These are phyloP conservation scores for Glarea lozoyensis DNA, from an alignment of 495 filamentous ascomycete species.

Conservation along the genomic window DNA sequence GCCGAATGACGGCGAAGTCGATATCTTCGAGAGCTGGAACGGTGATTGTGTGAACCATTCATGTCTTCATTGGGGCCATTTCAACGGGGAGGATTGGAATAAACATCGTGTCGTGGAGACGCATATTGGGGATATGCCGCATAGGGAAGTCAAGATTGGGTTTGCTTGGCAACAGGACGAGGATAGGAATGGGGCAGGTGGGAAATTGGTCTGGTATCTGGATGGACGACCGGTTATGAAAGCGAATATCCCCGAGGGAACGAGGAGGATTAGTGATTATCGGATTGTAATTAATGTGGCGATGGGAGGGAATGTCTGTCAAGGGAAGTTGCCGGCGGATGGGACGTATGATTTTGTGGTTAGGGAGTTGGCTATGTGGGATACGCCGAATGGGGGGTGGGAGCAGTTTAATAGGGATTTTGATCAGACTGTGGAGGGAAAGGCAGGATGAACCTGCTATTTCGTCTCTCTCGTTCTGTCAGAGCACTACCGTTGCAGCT, in stretches of 20 bases:
- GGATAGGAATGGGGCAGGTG: conserved; percentile 16
- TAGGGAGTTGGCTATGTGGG: conserved; percentile 26
- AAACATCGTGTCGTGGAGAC: conserved; percentile 33
- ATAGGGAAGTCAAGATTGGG: conserved; percentile 17
- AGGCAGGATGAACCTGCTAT: conserved; percentile 6
- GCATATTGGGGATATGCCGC: conserved; percentile 19
- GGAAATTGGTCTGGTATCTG: conserved; percentile 34
- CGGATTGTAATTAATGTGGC: conserved; percentile 33
- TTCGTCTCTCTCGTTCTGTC: too few relatives aligned
- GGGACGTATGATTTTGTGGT: conserved; percentile 34
- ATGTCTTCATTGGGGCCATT: conserved; percentile 38
- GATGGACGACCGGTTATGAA: conserved; percentile 34
- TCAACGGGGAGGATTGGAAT: conserved; percentile 30
- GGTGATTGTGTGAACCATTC: conserved; percentile 30
- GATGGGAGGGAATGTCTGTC: conserved; percentile 37
- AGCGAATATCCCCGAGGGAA: conserved; percentile 28
- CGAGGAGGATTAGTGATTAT: conserved; percentile 32
- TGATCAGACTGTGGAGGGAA: conserved; percentile 25
- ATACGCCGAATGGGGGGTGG: conserved; percentile 33
- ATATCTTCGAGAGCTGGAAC: conserved; percentile 48
- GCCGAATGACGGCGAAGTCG: conserved; percentile 52
- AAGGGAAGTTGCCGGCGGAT: conserved; percentile 27
- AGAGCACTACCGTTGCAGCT: too few relatives aligned
- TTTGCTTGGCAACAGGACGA: conserved; percentile 32
- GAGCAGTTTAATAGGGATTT: conserved; percentile 28